Evolutionary conservation across 495 filamentous ascomycete genomes (phyloP).

Genomic region (Podospora pseudopauciseta): DNA sequence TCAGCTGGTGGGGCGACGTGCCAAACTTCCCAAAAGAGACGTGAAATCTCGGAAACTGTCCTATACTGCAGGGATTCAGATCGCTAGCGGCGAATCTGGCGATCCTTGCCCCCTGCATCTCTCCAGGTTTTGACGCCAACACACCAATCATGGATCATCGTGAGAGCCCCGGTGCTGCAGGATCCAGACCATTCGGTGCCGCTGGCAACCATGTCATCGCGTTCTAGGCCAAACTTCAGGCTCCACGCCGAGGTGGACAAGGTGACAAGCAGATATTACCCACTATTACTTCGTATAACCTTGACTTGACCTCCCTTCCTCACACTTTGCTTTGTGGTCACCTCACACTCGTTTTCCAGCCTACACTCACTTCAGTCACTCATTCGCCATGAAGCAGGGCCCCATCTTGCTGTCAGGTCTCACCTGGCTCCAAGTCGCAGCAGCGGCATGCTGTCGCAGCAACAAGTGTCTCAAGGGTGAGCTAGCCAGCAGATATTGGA

Average conservation of each 20-base stretch:
- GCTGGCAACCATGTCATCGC: background rate
- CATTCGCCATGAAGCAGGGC: slow-evolving; percentile 19
- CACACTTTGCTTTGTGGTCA: background rate
- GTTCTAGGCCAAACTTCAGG: background rate
- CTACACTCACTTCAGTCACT: slow-evolving; percentile 8
- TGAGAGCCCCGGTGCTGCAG: background rate
- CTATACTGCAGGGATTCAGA: background rate
- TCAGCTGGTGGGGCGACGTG: too few relatives aligned
- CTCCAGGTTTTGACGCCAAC: too few relatives aligned
- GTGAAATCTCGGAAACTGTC: background rate
- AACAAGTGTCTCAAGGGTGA: slow-evolving; percentile 21
- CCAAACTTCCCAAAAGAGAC: too few relatives aligned
- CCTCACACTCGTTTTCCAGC: slow-evolving; percentile 10
- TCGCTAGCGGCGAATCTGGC: background rate
- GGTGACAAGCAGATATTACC: background rate
- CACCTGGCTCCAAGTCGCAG: slow-evolving; percentile 14
- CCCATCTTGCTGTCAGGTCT: slow-evolving; percentile 13
- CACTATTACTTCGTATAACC: background rate
- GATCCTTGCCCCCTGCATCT: too few relatives aligned
- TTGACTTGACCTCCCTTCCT: background rate
- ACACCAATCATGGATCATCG: background rate
- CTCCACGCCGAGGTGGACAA: background rate
- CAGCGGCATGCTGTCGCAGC: slow-evolving; percentile 21
- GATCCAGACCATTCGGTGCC: background rate
- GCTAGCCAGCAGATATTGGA: background rate